Conservation (phyloP, 768 basidiomycete genomes). For the Cystobasidium onofrii region DNA sequence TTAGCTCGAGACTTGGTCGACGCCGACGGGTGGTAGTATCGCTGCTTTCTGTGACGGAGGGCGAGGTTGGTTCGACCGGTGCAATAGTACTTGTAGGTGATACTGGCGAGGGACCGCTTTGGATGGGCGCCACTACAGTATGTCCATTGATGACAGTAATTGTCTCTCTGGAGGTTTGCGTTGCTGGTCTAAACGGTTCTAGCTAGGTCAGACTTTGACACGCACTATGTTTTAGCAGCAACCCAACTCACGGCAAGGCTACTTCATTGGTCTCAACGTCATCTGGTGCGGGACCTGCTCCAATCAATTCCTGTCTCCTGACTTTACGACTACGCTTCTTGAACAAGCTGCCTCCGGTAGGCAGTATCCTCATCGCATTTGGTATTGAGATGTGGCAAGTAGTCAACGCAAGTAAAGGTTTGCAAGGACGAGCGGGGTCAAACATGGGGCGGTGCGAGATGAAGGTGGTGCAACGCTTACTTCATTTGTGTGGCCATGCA, state of each 20-base stretch:
- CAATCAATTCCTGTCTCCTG: neutral
- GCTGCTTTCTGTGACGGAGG: neutral
- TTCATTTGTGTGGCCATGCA: neutral
- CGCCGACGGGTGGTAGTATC: neutral
- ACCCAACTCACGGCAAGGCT: neutral
- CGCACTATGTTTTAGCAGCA: neutral
- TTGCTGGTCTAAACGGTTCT: neutral
- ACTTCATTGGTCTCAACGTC: neutral
- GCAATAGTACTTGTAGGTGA: neutral
- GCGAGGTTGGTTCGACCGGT: neutral
- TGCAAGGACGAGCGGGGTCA: neutral
- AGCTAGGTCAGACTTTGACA: neutral
- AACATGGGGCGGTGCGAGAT: neutral
- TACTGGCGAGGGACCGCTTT: neutral
- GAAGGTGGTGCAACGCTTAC: neutral
- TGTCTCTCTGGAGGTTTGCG: neutral
- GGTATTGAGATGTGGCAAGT: neutral
- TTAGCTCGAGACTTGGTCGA: neutral
- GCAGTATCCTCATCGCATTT: neutral
- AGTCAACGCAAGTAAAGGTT: neutral
- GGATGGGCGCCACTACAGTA: neutral
- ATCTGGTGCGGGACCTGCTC: neutral
- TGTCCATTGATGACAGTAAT: slow-evolving; percentile 13
- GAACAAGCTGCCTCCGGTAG: neutral
- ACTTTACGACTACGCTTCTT: neutral